Evolutionary conservation across 176 grass and related monocot species (phyloP), one percentile per base, ranked within the genome.

Genomic region (Chloris gayana): DNA sequence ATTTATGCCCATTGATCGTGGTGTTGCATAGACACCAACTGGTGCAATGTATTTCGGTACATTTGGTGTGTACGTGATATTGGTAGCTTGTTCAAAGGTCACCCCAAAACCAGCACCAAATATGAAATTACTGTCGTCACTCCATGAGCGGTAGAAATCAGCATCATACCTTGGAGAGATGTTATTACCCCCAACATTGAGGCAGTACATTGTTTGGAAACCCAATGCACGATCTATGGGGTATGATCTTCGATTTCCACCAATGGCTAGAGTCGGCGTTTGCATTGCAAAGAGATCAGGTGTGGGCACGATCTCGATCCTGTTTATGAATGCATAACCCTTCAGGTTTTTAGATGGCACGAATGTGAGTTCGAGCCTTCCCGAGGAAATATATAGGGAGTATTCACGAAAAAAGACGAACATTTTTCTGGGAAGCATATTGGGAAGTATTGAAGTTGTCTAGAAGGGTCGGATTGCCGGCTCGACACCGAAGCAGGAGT

Each of bases 261-360:
- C 82, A 57, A 26, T 19, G 25, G 41, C 67, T 6, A 69, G 1
- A 14, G 4, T 61, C 29, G 75, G 84, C 0, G 4, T 68, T 10
- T 79, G 29, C 29, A 4, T 1, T 12, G 46, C 66, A 44, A 92
- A 92, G 54, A 92, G 57, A 71, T 92, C 90, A 3, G 79, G 85
- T 0, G 68, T 88, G 7, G 76, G 64, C 17, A 90, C 72, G 8
- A 97, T 90, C 56, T 92, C 90, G 25, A 92, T 93, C 6, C 93
- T 90, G 6, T 97, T 97, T 15, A 97, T 51, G 34, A 92, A 93
- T 45, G 93, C 88, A 3, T 86, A 90, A 34, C 76, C 85, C 5
- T 22, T 53, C 12, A 76, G 73, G 21, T 83, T 39, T 8, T 22
- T 54, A 6, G 87, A 90, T 5, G 93, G 93, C 9, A 75, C n/a